phyloP scores from a whole-genome alignment of 2,329 filamentous ascomycete species.

The Fusarium sambucinum region DNA sequence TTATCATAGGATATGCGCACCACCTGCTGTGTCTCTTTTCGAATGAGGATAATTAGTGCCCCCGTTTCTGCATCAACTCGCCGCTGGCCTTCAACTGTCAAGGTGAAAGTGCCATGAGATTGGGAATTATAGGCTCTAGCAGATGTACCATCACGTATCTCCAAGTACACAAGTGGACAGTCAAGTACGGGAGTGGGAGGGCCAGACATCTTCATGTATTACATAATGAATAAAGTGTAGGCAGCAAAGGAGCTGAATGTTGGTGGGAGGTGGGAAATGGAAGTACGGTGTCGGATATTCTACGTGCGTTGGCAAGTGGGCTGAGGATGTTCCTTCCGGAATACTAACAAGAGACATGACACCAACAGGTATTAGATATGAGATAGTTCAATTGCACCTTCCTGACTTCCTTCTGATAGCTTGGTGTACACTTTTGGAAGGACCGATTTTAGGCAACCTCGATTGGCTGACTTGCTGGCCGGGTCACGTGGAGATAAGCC shows the following conservation, averaged over 20 bases:
- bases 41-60: slow-evolving; percentile 46
- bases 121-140: slow-evolving; percentile 42
- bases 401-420: background rate
- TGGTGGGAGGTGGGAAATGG: background rate
- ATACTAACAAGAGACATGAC: no score
- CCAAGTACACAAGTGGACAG: slow-evolving; percentile 49
- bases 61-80: slow-evolving; percentile 21
- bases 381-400: background rate
- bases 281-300: background rate
- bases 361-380: background rate
- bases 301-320: background rate
- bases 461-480: slow-evolving; percentile 8
- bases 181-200: slow-evolving; percentile 49
- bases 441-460: slow-evolving; percentile 33
- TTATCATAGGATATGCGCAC: slow-evolving; percentile 34
- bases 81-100: slow-evolving; percentile 49
- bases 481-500: slow-evolving; percentile 38
- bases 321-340: background rate
- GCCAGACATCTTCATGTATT: slow-evolving; percentile 40
- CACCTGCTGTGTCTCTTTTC: slow-evolving; percentile 42
- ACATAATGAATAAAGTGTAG: background rate
- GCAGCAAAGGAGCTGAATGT: background rate
- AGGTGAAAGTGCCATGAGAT: slow-evolving; percentile 41
- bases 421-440: background rate
- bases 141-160: slow-evolving; percentile 45